These are phyloP conservation scores for Cenchrus purpureus DNA, from an alignment of 176 grass and related monocot species.

Conservation along the genomic window DNA sequence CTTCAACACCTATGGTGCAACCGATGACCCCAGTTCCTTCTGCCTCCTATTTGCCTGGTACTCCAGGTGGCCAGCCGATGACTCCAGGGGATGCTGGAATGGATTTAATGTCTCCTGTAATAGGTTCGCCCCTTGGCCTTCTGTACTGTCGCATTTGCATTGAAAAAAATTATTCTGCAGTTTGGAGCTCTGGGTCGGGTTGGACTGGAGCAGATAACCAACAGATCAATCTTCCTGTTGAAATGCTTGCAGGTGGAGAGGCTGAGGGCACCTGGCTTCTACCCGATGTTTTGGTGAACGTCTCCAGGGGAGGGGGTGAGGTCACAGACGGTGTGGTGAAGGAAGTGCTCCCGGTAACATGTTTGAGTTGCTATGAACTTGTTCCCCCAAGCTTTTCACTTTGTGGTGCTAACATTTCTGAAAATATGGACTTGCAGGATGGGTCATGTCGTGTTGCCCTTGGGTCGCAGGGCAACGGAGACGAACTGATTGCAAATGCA, in stretches of 20 bases:
- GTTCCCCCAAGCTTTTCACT: not conserved
- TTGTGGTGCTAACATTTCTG: conserved; percentile 10
- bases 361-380: not conserved
- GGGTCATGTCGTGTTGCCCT: conserved; percentile 72
- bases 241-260: conserved; percentile 60
- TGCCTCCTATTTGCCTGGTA: conserved; percentile 63
- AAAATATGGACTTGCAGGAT: conserved; percentile 47
- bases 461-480: conserved; percentile 56
- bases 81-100: conserved; percentile 74
- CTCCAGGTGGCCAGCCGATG: conserved; percentile 77
- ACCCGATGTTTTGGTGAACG: conserved; percentile 74
- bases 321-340: conserved; percentile 61
- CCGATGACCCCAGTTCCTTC: conserved; percentile 70
- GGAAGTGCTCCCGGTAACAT: conserved; percentile 64
- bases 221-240: not conserved
- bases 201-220: not conserved
- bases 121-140: conserved; percentile 49
- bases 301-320: conserved; percentile 47
- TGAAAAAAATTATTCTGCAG: not conserved
- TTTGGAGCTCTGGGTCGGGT: conserved; percentile 10
- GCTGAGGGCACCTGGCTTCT: conserved; percentile 48
- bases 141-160: not conserved
- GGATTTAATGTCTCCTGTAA: conserved; percentile 69
- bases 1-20: conserved; percentile 66
- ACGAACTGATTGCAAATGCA: conserved; percentile 45